A percentile compares a stretch with the other conserved stretches of the same genome.
Conservation (phyloP, 495 filamentous ascomycete species). For the Penicillium bovifimosum region DNA sequence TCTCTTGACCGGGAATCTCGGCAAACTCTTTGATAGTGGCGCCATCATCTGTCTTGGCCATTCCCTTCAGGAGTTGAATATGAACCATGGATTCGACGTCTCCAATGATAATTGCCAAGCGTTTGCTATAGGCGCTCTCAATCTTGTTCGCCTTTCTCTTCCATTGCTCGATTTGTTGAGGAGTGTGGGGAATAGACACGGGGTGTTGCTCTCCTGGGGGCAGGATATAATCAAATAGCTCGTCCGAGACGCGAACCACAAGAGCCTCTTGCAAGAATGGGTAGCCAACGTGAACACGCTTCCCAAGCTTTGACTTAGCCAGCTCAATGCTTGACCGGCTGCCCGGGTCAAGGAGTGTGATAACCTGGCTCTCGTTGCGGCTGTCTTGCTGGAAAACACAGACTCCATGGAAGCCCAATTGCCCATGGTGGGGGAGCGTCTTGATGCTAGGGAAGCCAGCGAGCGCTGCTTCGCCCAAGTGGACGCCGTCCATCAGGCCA, state of each 20-base stretch:
- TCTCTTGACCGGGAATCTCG: slow-evolving; percentile 81
- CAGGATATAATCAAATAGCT: slow-evolving; percentile 84
- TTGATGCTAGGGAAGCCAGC: slow-evolving; percentile 91
- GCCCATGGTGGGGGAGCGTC: slow-evolving; percentile 71
- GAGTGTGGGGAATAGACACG: slow-evolving; percentile 62
- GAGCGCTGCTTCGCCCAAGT: slow-evolving; percentile 71
- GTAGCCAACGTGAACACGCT: slow-evolving; percentile 87
- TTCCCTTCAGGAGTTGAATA: slow-evolving; percentile 85
- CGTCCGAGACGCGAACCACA: slow-evolving; percentile 82
- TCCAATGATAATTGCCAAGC: slow-evolving; percentile 82
- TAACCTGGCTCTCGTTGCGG: slow-evolving; percentile 92
- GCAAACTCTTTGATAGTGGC: slow-evolving; percentile 92
- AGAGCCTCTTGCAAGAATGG: slow-evolving; percentile 94
- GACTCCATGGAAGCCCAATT: slow-evolving; percentile 83
- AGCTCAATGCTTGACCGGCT: slow-evolving; percentile 60
- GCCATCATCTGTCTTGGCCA: slow-evolving; percentile 85
- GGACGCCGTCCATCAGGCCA: slow-evolving; percentile 81
- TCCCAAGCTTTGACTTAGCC: slow-evolving; percentile 74
- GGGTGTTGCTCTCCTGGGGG: slow-evolving; percentile 56
- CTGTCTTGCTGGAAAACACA: slow-evolving; percentile 97
- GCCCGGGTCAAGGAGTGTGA: slow-evolving; percentile 74
- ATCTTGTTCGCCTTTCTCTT: slow-evolving; percentile 77
- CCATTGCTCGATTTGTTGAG: slow-evolving; percentile 76
- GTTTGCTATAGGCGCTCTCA: slow-evolving; percentile 81
- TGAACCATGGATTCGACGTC: slow-evolving; percentile 82